Conservation (phyloP, 257 asterid genomes). For the Lycium barbarum region DNA sequence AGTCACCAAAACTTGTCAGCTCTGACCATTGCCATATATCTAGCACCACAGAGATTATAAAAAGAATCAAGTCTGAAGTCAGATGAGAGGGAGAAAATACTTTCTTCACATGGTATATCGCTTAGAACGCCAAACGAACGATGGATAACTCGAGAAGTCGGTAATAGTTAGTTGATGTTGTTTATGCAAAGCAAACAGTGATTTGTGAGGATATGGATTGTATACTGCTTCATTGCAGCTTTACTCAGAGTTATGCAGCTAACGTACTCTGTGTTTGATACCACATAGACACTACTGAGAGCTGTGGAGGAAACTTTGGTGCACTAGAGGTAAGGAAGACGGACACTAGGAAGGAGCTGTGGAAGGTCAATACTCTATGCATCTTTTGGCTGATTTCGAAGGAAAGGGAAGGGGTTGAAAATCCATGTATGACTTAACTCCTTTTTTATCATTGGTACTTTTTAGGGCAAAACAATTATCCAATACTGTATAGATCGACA, state of each 20-base stretch:
- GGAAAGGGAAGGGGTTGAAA: neutral
- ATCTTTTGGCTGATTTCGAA: slow-evolving; percentile 17
- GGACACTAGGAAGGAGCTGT: neutral
- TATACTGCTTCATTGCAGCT: slow-evolving; percentile 3
- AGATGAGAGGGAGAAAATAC: slow-evolving; percentile 7
- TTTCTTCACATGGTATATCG: slow-evolving; percentile 14
- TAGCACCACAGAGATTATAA: slow-evolving; percentile 29
- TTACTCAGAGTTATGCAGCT: slow-evolving; percentile 11
- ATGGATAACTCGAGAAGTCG: neutral
- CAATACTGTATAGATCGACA: neutral
- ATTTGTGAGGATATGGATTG: neutral
- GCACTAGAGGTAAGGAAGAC: neutral
- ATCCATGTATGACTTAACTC: slow-evolving; percentile 12
- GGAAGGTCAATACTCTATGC: neutral
- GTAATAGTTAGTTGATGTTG: neutral
- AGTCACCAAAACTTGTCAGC: slow-evolving; percentile 94
- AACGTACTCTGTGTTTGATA: neutral
- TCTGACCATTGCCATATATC: slow-evolving; percentile 99
- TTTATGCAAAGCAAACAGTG: neutral
- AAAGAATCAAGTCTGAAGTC: neutral
- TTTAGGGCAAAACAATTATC: neutral
- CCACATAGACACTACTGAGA: neutral
- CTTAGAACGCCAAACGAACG: neutral
- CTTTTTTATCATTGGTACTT: neutral
- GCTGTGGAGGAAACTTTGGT: neutral